Percentiles rank a stretch among this genome's conserved stretches.
Conservation (phyloP, 2,329 filamentous ascomycete genomes). For the Colletotrichum musicola region DNA sequence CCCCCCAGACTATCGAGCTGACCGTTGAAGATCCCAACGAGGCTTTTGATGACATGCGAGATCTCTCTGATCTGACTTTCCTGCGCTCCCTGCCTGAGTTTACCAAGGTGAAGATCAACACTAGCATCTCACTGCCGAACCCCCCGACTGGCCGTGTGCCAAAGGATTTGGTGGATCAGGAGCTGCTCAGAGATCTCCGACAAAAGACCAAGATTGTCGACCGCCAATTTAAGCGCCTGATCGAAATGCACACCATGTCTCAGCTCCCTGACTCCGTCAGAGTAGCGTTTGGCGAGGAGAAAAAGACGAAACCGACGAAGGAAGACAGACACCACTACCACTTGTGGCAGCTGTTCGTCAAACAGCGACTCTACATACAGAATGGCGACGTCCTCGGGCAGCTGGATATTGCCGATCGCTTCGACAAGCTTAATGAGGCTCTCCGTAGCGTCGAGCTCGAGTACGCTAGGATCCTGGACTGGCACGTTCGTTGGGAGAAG, state of each 20-base stretch:
- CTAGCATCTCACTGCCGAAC: slow-evolving; percentile 60
- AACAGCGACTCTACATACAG: slow-evolving; percentile 80
- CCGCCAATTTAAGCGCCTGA: slow-evolving; percentile 79
- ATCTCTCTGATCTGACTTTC: slow-evolving; percentile 78
- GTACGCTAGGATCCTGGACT: slow-evolving; percentile 74
- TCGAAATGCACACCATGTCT: slow-evolving; percentile 81
- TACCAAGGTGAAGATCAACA: slow-evolving; percentile 66
- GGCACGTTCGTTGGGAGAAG: slow-evolving; percentile 55
- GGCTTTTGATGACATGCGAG: slow-evolving; percentile 83
- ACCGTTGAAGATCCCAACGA: slow-evolving; percentile 96
- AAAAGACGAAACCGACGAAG: slow-evolving; percentile 59
- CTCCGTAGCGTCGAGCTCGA: slow-evolving; percentile 77
- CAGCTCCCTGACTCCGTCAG: slow-evolving; percentile 68
- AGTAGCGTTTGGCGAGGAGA: slow-evolving; percentile 60
- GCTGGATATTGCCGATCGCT: slow-evolving; percentile 75
- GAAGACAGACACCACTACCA: slow-evolving; percentile 73
- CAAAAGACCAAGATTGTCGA: slow-evolving; percentile 77
- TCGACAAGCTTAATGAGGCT: slow-evolving; percentile 79
- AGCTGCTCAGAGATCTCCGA: slow-evolving; percentile 68
- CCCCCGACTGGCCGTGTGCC: slow-evolving; percentile 56
- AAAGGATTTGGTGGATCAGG: slow-evolving; percentile 68
- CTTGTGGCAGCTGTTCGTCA: slow-evolving; percentile 81
- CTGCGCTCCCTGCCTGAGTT: slow-evolving; percentile 73
- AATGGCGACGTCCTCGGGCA: slow-evolving; percentile 80
- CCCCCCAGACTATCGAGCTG: slow-evolving; percentile 81